Base-by-base conservation (phyloP, 192 early-diverging fungal species). In the Mortierella claussenii region DNA sequence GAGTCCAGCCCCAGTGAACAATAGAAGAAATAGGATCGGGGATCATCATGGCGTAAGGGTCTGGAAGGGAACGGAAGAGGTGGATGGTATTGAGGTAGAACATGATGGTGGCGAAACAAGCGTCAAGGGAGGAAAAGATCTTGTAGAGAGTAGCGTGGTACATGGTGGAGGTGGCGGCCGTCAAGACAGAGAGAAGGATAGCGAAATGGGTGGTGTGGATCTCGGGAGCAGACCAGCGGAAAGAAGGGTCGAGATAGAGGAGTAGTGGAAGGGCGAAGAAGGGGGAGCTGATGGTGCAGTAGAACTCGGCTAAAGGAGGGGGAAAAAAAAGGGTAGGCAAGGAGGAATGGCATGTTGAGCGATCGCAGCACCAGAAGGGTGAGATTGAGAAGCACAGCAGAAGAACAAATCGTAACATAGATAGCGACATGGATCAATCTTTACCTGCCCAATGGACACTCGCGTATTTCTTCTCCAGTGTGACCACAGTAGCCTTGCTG, bases 91-190 rank as follows among this genome's bases (percentile, higher is more conserved):
- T 76, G 37, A 82, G 48, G 42, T 81, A 84, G 44, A 81, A 79
- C 45, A 81, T 81, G 50, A 75, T 53, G 43, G 70, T 75, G 0
- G 70, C 70, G 17, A 84, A 61, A 51, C 81, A 82, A 12, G 80
- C 80, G 31, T 84, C 82, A 24, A 75, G 65, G 0, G 82, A 75
- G 1, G 80, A 81, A 26, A 80, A 80, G 37, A 84, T 60, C 54
- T 75, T 70, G 66, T 61, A 82, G n/a, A 84, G 70, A 1, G 82
- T 84, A 23, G 81, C 78, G 36, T 84, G 82, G 68, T 84, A 84
- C 17, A 79, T 51, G 24, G 67, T 78, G n/a, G 80, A 81, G 24
- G 69, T 70, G 11, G 70, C 13, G 15, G 70, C 81, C 0, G 81
- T 73, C 27, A 80, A 13, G 50, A 75, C 66, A 10, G 79, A 68